These are phyloP conservation scores for Vaccinium darrowii DNA, from an alignment of 148 eudicot genomes.

Conservation along the genomic window DNA sequence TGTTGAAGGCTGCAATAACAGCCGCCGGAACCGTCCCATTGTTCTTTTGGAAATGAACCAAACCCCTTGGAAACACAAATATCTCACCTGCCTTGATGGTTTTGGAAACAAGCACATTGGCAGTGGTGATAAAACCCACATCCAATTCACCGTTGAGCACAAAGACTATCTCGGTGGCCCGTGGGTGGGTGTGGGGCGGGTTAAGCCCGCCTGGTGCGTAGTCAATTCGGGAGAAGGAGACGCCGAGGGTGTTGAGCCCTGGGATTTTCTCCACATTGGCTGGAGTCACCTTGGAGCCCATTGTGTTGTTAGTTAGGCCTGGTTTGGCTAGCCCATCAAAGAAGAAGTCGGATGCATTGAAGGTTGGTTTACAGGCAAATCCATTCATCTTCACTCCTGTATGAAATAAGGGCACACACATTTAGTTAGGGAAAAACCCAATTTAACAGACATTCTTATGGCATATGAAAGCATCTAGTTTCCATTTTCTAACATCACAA, in stretches of 20 bases:
- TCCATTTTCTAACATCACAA: not conserved
- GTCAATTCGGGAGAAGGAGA: constrained; percentile 40
- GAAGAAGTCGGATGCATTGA: constrained; percentile 24
- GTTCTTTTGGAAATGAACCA: constrained; percentile 34
- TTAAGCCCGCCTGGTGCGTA: constrained; percentile 39
- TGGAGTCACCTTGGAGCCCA: constrained; percentile 31
- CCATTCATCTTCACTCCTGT: constrained; percentile 27
- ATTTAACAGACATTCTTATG: not conserved
- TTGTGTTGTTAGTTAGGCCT: constrained; percentile 30
- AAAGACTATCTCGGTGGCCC: constrained; percentile 40
- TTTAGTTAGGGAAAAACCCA: not conserved
- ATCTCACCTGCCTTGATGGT: constrained; percentile 20
- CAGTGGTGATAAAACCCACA: constrained; percentile 40
- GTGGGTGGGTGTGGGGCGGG: constrained; percentile 50
- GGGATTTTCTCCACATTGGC: constrained; percentile 43
- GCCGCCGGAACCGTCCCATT: constrained; percentile 15
- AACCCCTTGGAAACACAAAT: constrained; percentile 23
- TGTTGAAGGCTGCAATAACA: constrained; percentile 25
- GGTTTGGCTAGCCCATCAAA: constrained; percentile 22
- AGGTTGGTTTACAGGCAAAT: constrained; percentile 19
- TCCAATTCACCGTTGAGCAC: constrained; percentile 32
- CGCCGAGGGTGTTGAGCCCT: constrained; percentile 44
- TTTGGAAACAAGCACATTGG: constrained; percentile 31
- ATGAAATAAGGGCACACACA: not conserved
- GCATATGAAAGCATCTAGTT: not conserved